Base-by-base conservation (phyloP, 2,329 filamentous ascomycete genomes). In the Colletotrichum ledebouriae region DNA sequence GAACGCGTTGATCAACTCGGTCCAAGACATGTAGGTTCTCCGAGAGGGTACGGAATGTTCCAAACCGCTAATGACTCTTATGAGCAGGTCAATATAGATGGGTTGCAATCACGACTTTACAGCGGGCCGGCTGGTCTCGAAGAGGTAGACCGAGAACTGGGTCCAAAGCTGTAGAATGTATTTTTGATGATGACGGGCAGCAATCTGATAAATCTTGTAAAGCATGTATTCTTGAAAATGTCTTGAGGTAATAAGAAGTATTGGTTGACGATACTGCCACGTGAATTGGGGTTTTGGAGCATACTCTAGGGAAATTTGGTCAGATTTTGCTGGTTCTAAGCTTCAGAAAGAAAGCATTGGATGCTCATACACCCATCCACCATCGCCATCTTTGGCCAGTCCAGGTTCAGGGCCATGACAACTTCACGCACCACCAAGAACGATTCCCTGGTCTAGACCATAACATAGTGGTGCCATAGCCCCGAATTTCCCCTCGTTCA, bases 11-110 rank as follows among this genome's bases (percentile, higher is more conserved):
- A 71, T 11, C 70, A 75, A 29, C 71, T 75, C 22, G 59, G 49
- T 4, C 55, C 59, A n/a, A 73, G 70, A 56, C 73, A 75, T 33
- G 73, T 75, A 65, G 70, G 73, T 70, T 37, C 2, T n/a, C 22
- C 11, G 10, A 6, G 3, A 15, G 39, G 13, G 12, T 4, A 46
- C 5, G 5, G 11, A 12, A 20, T n/a, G 11, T n/a, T 17, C 17
- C 5, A 15, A 13, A 7, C 20, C 4, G n/a, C 41, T 58, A 15
- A 44, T 9, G 2, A 37, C 1, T 12, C 5, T 22, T 6, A 13
- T 17, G 5, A 11, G 13, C 34, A 71, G 69, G 50, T 71, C 7
- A 75, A 74, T 25, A 64, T 64, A 6, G 65, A 59, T 46, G 69
- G 55, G 15, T 56, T 74, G 9, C 57, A 57, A 2, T 58, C 70